Conservation (phyloP, 441 rosid genomes). For the Hura crepitans region DNA sequence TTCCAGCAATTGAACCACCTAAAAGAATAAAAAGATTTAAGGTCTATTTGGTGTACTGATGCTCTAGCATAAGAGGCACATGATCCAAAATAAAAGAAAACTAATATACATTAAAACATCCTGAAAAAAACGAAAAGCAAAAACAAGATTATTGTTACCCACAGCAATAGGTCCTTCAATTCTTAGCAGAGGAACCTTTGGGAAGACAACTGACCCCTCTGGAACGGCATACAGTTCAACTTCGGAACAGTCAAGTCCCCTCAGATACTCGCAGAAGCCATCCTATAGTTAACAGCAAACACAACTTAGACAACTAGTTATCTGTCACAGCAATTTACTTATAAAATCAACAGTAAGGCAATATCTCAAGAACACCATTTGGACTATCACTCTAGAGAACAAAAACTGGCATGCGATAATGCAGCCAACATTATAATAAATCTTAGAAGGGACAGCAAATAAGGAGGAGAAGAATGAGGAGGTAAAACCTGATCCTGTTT, state of each 20-base stretch:
- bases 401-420: background rate
- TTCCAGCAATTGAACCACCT: slow-evolving; percentile 89
- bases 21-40: slow-evolving; percentile 20
- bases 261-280: slow-evolving; percentile 71
- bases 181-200: slow-evolving; percentile 86
- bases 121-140: background rate
- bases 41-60: slow-evolving; percentile 5
- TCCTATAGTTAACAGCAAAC: slow-evolving; percentile 43
- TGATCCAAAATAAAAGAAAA: background rate
- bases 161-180: slow-evolving; percentile 92
- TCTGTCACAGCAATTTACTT: background rate
- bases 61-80: slow-evolving; percentile 3
- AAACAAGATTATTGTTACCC: slow-evolving; percentile 36
- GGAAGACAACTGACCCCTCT: slow-evolving; percentile 93
- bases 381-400: background rate
- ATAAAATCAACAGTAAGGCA: background rate
- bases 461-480: background rate
- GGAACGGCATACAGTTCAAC: slow-evolving; percentile 82
- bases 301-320: slow-evolving; percentile 21
- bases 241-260: slow-evolving; percentile 80
- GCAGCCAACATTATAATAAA: background rate
- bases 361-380: background rate
- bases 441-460: background rate
- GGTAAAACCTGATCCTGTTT: background rate
- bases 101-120: background rate